Evolutionary conservation across 2,329 filamentous ascomycete species (phyloP).

Genomic region (Ophiostoma pallidulum): DNA sequence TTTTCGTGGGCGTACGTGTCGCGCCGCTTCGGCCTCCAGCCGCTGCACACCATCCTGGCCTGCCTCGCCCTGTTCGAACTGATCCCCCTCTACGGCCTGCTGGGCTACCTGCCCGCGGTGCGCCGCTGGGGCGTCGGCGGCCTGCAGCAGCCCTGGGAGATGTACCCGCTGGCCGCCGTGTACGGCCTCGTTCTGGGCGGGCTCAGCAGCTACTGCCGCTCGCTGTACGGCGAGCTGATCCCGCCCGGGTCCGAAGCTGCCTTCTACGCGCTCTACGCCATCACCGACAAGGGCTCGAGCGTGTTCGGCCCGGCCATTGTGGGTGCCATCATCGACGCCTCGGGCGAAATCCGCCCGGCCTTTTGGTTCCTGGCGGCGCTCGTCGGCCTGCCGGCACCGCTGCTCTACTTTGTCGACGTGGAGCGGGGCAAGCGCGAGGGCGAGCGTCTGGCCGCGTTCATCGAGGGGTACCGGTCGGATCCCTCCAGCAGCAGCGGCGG

Average conservation of each 20-base stretch:
- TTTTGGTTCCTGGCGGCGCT: constrained; percentile 86
- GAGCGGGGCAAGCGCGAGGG: constrained; percentile 66
- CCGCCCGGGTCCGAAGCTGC: constrained; percentile 90
- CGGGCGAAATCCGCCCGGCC: constrained; percentile 71
- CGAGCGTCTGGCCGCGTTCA: constrained; percentile 49
- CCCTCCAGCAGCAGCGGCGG: not conserved
- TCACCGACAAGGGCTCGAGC: constrained; percentile 92
- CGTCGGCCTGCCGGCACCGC: constrained; percentile 73
- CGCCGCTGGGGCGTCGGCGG: constrained; percentile 66
- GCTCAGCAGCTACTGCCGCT: constrained; percentile 82
- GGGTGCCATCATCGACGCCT: constrained; percentile 78
- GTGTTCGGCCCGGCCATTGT: constrained; percentile 93
- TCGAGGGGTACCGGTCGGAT: constrained; percentile 40
- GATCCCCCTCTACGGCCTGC: constrained; percentile 82
- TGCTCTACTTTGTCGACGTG: constrained; percentile 79
- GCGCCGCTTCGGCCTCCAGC: constrained; percentile 55
- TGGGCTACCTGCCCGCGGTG: constrained; percentile 79
- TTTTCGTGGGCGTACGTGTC: constrained; percentile 83
- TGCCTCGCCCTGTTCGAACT: constrained; percentile 86
- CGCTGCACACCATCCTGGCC: constrained; percentile 83
- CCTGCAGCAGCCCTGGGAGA: constrained; percentile 91
- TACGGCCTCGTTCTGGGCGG: constrained; percentile 95
- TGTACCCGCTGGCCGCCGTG: constrained; percentile 84
- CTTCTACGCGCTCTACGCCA: constrained; percentile 93
- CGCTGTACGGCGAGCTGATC: constrained; percentile 86